Evolutionary conservation across 2,329 filamentous ascomycete species (phyloP).

Genomic region (Calonectria multiphialidica): DNA sequence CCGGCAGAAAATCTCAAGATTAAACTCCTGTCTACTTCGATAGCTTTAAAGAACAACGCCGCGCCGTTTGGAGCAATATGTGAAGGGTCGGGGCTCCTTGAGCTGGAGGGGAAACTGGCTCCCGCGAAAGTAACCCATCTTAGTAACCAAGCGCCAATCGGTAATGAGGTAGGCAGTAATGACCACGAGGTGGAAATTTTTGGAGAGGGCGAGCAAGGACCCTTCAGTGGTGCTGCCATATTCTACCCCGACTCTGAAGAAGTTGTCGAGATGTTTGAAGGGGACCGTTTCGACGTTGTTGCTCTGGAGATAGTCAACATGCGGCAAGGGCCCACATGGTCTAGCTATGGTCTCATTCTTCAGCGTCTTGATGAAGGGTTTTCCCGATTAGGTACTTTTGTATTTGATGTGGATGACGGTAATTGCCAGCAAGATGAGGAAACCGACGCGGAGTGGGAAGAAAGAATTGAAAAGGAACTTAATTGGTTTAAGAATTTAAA

Average conservation of each 20-base stretch:
- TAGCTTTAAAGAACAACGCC: background rate
- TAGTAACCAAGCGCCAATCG: background rate
- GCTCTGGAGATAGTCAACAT: conserved; percentile 4
- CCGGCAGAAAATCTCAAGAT: conserved; percentile 1
- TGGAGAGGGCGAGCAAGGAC: background rate
- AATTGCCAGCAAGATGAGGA: conserved; percentile 1
- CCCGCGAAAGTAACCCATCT: background rate
- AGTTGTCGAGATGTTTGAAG: background rate
- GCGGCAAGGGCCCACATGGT: conserved; percentile 1
- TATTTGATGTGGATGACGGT: background rate
- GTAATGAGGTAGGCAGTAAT: background rate
- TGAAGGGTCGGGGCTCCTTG: background rate
- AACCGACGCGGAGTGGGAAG: background rate
- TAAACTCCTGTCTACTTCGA: background rate
- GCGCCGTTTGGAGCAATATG: background rate
- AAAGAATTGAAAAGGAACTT: background rate
- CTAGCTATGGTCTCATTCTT: conserved; percentile 1
- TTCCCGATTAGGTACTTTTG: background rate
- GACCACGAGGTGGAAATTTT: conserved; percentile 5
- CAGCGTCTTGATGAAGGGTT: background rate
- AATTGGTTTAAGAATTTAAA: background rate
- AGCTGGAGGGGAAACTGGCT: background rate
- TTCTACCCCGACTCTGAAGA: background rate
- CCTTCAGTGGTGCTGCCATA: background rate
- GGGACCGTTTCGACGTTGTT: background rate